These are phyloP conservation scores for Sphagnum fallax DNA, from an alignment of 228 moss, liverwort and hornwort species.

Conservation along the genomic window DNA sequence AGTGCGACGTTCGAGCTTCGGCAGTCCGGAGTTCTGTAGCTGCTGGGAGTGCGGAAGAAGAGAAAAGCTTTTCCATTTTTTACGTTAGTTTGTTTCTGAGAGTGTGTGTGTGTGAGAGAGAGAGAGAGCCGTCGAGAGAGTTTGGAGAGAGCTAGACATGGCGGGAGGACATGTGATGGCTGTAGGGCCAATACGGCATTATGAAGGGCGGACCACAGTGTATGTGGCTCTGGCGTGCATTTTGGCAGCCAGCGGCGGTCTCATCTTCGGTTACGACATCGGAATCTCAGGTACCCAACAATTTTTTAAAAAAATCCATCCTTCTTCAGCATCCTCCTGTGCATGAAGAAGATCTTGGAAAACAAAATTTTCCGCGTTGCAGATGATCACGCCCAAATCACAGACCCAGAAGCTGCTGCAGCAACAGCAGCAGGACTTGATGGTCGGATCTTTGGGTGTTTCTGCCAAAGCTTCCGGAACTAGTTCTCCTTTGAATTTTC, in stretches of 20 bases:
- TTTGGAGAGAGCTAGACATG: constrained; percentile 12
- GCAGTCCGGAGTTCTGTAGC: too few relatives aligned
- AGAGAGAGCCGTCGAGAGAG: neutral
- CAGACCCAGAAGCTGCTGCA: neutral
- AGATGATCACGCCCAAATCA: neutral
- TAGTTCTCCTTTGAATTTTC: too few relatives aligned
- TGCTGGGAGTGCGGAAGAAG: too few relatives aligned
- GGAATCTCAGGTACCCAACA: constrained; percentile 58
- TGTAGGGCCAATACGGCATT: constrained; percentile 23
- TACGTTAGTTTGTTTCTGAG: too few relatives aligned
- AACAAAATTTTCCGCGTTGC: neutral
- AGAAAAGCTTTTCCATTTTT: too few relatives aligned
- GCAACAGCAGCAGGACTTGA: neutral
- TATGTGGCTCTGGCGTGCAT: constrained; percentile 60
- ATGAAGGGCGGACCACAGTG: constrained; percentile 60
- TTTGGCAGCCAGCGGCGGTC: constrained; percentile 85
- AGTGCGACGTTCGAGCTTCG: too few relatives aligned
- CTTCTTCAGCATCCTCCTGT: neutral
- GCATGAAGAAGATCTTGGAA: neutral
- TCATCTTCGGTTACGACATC: constrained; percentile 88
- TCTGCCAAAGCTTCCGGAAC: too few relatives aligned
- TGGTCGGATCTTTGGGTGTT: too few relatives aligned
- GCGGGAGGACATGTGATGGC: constrained; percentile 27
- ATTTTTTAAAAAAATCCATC: too few relatives aligned
- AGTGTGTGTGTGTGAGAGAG: neutral